A percentile compares a stretch with the other conserved stretches of the same genome.
phyloP scores from a whole-genome alignment of 1,284 basidiomycete species.

The Inonotus hispidus region DNA sequence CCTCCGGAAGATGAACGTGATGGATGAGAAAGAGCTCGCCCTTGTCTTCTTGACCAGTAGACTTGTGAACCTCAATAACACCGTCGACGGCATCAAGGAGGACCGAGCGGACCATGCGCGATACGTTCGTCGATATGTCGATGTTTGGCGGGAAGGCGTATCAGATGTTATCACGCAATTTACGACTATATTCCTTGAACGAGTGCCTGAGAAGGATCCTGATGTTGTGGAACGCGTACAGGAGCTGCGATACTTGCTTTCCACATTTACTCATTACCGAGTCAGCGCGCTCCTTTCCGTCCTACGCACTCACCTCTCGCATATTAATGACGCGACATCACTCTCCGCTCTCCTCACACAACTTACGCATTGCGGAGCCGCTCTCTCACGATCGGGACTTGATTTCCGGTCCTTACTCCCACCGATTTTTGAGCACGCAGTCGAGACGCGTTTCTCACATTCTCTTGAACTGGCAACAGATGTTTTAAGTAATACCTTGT shows the following conservation, averaged over 20 bases:
- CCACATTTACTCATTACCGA: slow-evolving; percentile 37
- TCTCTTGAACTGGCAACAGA: slow-evolving; percentile 25
- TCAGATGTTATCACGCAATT: slow-evolving; percentile 91
- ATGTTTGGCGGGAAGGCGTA: slow-evolving; percentile 87
- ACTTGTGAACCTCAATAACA: slow-evolving; percentile 43
- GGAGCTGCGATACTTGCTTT: slow-evolving; percentile 43
- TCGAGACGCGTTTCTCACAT: slow-evolving; percentile 27
- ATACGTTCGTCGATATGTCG: slow-evolving; percentile 83
- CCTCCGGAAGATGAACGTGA: slow-evolving; percentile 69
- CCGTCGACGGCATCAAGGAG: slow-evolving; percentile 39
- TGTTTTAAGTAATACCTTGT: not conserved
- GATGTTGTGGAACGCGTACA: slow-evolving; percentile 20
- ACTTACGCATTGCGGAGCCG: slow-evolving; percentile 87
- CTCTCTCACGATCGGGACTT: slow-evolving; percentile 87
- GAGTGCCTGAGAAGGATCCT: slow-evolving; percentile 24
- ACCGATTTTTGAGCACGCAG: slow-evolving; percentile 42
- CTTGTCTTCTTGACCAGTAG: slow-evolving; percentile 66
- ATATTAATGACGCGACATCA: slow-evolving; percentile 53
- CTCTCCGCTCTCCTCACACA: slow-evolving; percentile 86
- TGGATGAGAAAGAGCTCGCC: slow-evolving; percentile 60
- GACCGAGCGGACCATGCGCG: slow-evolving; percentile 57
- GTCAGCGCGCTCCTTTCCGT: slow-evolving; percentile 48
- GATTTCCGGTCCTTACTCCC: slow-evolving; percentile 72
- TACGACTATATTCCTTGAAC: slow-evolving; percentile 83
- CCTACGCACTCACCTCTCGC: slow-evolving; percentile 42